These are phyloP conservation scores for Aspergillus brunneoviolaceus DNA, from an alignment of 2,329 filamentous ascomycete species.

Conservation along the genomic window DNA sequence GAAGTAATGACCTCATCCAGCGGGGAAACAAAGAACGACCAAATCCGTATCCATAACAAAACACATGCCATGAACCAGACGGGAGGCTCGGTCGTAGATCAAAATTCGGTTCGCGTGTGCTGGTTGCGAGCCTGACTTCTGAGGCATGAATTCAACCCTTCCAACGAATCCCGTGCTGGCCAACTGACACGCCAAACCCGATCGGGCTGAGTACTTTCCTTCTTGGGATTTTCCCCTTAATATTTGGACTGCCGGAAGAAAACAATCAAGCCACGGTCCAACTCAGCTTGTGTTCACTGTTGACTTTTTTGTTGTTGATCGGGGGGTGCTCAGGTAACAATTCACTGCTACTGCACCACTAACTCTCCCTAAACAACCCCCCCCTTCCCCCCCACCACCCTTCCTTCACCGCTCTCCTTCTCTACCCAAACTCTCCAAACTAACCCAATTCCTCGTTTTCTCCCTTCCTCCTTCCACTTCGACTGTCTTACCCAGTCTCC, in stretches of 20 bases:
- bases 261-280: not conserved
- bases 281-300: not conserved
- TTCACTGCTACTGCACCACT: conserved; percentile 5
- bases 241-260: conserved; percentile 6
- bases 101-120: conserved; percentile 5
- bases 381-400: conserved; percentile 2
- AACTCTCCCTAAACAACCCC: conserved; percentile 13
- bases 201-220: conserved; percentile 20
- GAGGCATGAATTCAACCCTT: not conserved
- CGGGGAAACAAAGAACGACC: not conserved
- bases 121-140: not conserved
- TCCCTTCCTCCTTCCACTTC: conserved; percentile 21
- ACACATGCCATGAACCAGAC: too few species aligned
- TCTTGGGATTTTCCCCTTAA: conserved; percentile 15
- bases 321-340: too few species aligned
- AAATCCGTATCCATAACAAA: too few species aligned
- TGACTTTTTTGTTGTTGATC: too few species aligned
- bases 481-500: conserved; percentile 16
- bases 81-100: not conserved
- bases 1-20: not conserved
- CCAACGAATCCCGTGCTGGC: not conserved
- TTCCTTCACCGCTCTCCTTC: conserved; percentile 29
- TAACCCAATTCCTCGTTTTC: conserved; percentile 22
- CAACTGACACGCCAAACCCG: conserved; percentile 21
- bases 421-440: conserved; percentile 23